Conservation (phyloP, 2,329 filamentous ascomycete genomes). For the Erysiphe pulchra region DNA sequence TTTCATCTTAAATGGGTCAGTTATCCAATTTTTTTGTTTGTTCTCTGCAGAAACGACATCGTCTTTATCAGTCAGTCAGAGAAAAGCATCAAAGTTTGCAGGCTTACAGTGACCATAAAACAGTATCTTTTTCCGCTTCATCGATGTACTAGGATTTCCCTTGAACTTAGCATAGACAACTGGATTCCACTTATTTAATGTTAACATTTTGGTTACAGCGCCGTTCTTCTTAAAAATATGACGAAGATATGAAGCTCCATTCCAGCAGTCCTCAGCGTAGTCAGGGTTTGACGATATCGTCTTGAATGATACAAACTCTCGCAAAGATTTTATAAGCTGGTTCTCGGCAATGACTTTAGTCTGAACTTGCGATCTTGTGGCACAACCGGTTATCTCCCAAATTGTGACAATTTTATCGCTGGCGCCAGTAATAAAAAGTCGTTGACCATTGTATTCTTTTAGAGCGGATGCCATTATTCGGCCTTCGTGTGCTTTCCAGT, state of each 20-base stretch:
- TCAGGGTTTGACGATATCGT: conserved; percentile 72
- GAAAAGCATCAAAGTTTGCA: background rate
- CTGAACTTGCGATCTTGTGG: conserved; percentile 7
- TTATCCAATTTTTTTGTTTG: conserved; percentile 58
- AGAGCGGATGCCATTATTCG: conserved; percentile 68
- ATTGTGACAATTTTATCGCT: conserved; percentile 78
- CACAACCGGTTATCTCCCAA: conserved; percentile 41
- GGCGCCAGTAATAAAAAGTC: conserved; percentile 82
- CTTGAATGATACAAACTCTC: conserved; percentile 73
- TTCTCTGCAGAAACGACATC: conserved; percentile 83
- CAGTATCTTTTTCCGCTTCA: conserved; percentile 57
- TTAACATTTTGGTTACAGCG: conserved; percentile 73
- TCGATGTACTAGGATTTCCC: conserved; percentile 39
- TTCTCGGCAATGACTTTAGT: conserved; percentile 18
- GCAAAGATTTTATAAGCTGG: conserved; percentile 42
- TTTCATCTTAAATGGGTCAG: conserved; percentile 70
- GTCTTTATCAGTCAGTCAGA: conserved; percentile 17
- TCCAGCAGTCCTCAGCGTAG: conserved; percentile 74
- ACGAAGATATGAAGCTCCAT: conserved; percentile 74
- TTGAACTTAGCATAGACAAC: conserved; percentile 81
- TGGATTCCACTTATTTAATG: conserved; percentile 53
- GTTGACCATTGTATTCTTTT: conserved; percentile 39
- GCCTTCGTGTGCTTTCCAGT: conserved; percentile 65
- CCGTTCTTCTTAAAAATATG: conserved; percentile 81
- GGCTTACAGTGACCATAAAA: conserved; percentile 67